Base-by-base conservation (phyloP, 2,329 filamentous ascomycete genomes). In the Trematosphaeria pertusa region DNA sequence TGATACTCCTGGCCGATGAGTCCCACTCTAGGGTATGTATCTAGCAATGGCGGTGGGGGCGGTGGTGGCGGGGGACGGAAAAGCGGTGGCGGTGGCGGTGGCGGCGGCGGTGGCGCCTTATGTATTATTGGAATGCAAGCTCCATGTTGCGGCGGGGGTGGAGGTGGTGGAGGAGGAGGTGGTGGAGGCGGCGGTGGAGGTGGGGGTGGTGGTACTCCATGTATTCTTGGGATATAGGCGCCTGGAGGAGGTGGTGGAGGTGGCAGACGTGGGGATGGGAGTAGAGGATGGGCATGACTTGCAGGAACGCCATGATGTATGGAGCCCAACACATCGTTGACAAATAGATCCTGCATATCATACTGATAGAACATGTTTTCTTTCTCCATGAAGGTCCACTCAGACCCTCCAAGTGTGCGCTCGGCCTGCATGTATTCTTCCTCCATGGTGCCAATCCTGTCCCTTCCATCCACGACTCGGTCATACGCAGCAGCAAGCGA, bases 331-430 rank as follows among this genome's bases (percentile, higher is more conserved):
- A 40, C 14, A 7, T 32, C n/a, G 7, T 21, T n/a, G 24, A 5
- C 9, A 21, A 35, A 52, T 2, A 45, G 31, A 14, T 38, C 41
- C 26, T 34, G 32, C 6, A 59, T 14, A 12, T 56, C 52, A 28
- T 48, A 52, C 17, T 61, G 58, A 15, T 63, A 65, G 8, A 63
- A 53, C 7, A 46, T 41, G 8, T 41, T 48, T 22, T 65, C 62
- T 15, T 49, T 46, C 2, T 55, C 51, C 39, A 52, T 44, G 31
- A 55, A 61, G 7, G 3, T 35, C 60, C 60, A 63, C 36, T 63
- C 62, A 3, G 33, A 12, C 1, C 51, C 62, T 1, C 45, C 41
- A 3, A 63, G 39, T 5, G 34, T 22, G 3, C 51, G 34, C 21
- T 62, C 62, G 6, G 35, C 37, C 26, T 53, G 40, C 4, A 61